Evolutionary conservation across 176 grass and related monocot genomes (phyloP).

Genomic region (Eragrostis curvula): DNA sequence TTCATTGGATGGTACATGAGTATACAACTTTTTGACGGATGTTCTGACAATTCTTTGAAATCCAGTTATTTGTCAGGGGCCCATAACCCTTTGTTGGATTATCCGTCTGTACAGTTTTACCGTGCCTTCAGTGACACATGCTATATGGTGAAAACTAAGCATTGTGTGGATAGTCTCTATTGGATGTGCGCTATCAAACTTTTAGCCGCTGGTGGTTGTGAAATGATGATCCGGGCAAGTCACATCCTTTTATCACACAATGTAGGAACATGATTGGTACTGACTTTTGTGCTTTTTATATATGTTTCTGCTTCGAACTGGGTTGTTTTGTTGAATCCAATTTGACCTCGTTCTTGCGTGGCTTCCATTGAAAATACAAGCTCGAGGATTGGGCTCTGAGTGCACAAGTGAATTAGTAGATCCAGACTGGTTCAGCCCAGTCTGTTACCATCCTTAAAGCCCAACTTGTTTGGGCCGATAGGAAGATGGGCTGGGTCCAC

Average conservation of each 20-base stretch:
- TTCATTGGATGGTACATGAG: conserved; percentile 35
- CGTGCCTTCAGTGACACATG: neutral
- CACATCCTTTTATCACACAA: too few species aligned
- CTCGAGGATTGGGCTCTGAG: neutral
- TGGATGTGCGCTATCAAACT: neutral
- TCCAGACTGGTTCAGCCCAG: neutral
- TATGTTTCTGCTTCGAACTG: neutral
- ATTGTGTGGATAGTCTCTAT: neutral
- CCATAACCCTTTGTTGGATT: neutral
- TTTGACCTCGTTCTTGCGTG: neutral
- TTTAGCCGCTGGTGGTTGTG: neutral
- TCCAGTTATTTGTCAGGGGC: conserved; percentile 13
- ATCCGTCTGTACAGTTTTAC: neutral
- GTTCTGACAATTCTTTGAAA: conserved; percentile 32
- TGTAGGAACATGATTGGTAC: neutral
- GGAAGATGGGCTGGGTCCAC: neutral
- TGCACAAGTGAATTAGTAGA: neutral
- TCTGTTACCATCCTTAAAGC: neutral
- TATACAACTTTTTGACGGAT: neutral
- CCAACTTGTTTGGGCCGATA: neutral
- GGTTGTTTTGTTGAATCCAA: neutral
- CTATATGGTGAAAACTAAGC: neutral
- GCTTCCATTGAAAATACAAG: neutral
- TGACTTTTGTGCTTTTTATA: neutral
- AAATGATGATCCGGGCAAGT: neutral